Conservation (phyloP, 2,329 filamentous ascomycete species). For the Pseudogymnoascus sp. region DNA sequence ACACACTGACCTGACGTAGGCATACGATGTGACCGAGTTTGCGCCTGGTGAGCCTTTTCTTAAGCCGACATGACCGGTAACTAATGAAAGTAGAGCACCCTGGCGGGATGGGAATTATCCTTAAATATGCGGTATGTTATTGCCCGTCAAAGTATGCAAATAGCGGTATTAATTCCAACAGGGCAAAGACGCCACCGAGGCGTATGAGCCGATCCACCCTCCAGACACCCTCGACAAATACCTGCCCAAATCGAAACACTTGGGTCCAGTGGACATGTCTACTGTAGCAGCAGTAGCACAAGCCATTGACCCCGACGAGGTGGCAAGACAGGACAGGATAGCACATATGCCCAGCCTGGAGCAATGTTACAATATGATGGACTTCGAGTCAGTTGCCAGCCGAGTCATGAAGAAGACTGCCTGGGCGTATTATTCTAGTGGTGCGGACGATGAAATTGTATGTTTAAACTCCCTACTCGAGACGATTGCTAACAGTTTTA, state of each 20-base stretch:
- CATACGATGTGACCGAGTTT: slow-evolving; percentile 85
- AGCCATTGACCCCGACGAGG: slow-evolving; percentile 62
- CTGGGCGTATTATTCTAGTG: slow-evolving; percentile 96
- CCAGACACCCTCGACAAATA: slow-evolving; percentile 83
- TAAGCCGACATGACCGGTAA: slow-evolving; percentile 12
- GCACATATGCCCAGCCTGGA: slow-evolving; percentile 68
- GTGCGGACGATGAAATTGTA: slow-evolving; percentile 82
- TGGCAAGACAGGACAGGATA: slow-evolving; percentile 64
- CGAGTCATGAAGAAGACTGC: slow-evolving; percentile 91
- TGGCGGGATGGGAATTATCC: slow-evolving; percentile 83
- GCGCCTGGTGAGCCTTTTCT: slow-evolving; percentile 50
- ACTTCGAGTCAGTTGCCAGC: slow-evolving; percentile 90
- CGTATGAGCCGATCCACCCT: slow-evolving; percentile 84
- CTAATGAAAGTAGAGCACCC: slow-evolving; percentile 58
- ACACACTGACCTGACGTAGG: slow-evolving; percentile 50
- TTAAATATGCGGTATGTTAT: slow-evolving; percentile 70
- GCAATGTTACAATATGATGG: slow-evolving; percentile 87
- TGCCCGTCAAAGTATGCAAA: neutral
- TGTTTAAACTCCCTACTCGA: slow-evolving; percentile 22
- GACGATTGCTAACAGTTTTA: slow-evolving; percentile 30
- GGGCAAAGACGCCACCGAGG: slow-evolving; percentile 87
- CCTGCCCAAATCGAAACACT: slow-evolving; percentile 74
- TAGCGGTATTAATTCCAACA: slow-evolving; percentile 9
- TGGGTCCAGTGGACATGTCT: slow-evolving; percentile 81
- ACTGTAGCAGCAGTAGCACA: slow-evolving; percentile 63